These are phyloP conservation scores for Sclerotinia spermophila DNA, from an alignment of 2,329 filamentous ascomycete species.

Conservation along the genomic window DNA sequence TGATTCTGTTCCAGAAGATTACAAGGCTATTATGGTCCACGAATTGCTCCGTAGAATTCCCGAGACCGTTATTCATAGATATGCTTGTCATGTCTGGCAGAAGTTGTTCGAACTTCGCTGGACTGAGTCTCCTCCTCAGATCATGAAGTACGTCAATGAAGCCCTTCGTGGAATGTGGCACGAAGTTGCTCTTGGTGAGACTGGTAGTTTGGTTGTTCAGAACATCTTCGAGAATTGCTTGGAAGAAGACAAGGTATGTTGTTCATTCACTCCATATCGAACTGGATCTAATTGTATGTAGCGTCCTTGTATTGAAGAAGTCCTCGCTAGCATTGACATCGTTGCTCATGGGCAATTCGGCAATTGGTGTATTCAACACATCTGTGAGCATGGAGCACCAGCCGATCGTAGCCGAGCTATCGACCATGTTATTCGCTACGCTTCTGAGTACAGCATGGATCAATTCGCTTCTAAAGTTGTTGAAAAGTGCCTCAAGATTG, in stretches of 20 bases:
- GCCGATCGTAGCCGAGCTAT: conserved; percentile 89
- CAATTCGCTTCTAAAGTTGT: conserved; percentile 99
- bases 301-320: conserved; percentile 96
- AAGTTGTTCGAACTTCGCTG: conserved; percentile 98
- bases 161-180: conserved; percentile 97
- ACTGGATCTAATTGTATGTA: conserved; percentile 40
- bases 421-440: conserved; percentile 90
- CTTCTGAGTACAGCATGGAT: conserved; percentile 96
- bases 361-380: conserved; percentile 99
- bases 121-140: conserved; percentile 90
- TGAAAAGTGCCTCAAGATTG: conserved; percentile 98
- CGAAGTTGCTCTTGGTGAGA: conserved; percentile 94
- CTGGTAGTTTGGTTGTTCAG: conserved; percentile 94
- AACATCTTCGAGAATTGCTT: conserved; percentile 99
- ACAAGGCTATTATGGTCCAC: conserved; percentile 99
- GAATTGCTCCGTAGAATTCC: conserved; percentile 92
- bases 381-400: conserved; percentile 92
- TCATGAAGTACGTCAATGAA: conserved; percentile 98
- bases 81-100: conserved; percentile 99
- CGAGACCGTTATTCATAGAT: conserved; percentile 96
- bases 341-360: conserved; percentile 97
- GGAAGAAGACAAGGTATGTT: conserved; percentile 88
- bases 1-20: conserved; percentile 93
- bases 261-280: not conserved
- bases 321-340: conserved; percentile 90